phyloP scores from a whole-genome alignment of 129 eudicot genomes.

The Smallanthus sonchifolius region DNA sequence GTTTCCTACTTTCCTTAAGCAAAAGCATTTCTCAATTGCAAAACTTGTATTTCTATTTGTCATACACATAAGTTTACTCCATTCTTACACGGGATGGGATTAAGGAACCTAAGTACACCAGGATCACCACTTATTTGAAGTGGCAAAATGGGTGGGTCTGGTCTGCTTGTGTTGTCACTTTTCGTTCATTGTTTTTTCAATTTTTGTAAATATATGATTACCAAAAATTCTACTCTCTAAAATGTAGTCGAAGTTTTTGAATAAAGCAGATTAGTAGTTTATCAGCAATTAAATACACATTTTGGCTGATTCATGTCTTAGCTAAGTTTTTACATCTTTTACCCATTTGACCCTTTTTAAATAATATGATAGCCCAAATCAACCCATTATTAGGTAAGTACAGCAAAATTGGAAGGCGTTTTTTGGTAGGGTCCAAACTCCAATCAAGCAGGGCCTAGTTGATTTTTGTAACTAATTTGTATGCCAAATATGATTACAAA shows the following conservation, averaged over 20 bases:
- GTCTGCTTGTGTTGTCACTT: background rate
- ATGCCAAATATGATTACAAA: background rate
- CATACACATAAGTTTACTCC: background rate
- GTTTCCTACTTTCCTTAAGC: conserved; percentile 15
- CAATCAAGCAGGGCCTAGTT: background rate
- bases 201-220: background rate
- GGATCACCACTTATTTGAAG: background rate
- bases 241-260: background rate
- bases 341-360: background rate
- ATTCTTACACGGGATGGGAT: background rate
- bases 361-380: background rate
- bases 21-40: background rate
- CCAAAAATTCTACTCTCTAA: background rate
- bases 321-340: background rate
- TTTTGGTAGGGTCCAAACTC: background rate
- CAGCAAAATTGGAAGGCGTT: background rate
- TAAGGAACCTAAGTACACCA: background rate
- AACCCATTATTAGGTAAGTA: background rate
- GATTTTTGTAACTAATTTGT: background rate
- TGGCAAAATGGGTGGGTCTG: background rate
- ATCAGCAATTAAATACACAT: background rate
- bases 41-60: background rate
- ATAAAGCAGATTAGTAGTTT: background rate
- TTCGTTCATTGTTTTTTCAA: background rate
- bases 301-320: background rate